A percentile compares a stretch with the other conserved stretches of the same genome.
Evolutionary conservation across 805 yeast genomes (phyloP).

Genomic region (Myxozyma monticola): DNA sequence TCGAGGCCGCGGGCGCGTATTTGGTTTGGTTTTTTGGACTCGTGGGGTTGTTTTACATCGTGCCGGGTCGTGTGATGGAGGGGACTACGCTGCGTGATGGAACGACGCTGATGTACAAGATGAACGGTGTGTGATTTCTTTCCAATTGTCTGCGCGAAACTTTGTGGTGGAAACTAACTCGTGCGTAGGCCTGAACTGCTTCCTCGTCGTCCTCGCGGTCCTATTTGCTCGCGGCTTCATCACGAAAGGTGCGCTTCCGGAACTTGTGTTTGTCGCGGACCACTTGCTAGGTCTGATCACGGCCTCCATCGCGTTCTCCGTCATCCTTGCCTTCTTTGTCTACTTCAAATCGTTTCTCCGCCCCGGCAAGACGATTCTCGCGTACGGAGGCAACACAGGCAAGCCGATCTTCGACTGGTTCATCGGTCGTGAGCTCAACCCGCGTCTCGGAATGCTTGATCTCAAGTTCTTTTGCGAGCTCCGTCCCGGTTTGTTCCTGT

Average conservation of each 20-base stretch:
- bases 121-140: conserved; percentile 62
- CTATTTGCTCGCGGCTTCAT: conserved; percentile 54
- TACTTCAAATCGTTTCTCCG: conserved; percentile 64
- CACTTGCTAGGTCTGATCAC: conserved; percentile 66
- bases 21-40: conserved; percentile 69
- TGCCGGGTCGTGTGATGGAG: conserved; percentile 62
- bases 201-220: conserved; percentile 46
- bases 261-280: conserved; percentile 70
- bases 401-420: conserved; percentile 76
- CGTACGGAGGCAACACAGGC: conserved; percentile 84
- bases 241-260: conserved; percentile 50
- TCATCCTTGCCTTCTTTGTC: conserved; percentile 60
- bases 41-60: conserved; percentile 58
- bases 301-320: conserved; percentile 63
- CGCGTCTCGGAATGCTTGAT: conserved; percentile 79
- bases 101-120: conserved; percentile 64
- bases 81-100: conserved; percentile 83
- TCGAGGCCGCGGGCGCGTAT: conserved; percentile 60
- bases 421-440: conserved; percentile 94
- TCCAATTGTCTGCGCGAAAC: not conserved
- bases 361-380: conserved; percentile 68
- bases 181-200: conserved; percentile 35
- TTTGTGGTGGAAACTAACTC: not conserved
- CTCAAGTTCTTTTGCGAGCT: conserved; percentile 89
- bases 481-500: conserved; percentile 88